phyloP scores from a whole-genome alignment of 2,329 filamentous ascomycete species.

The Talaromyces amestolkiae region DNA sequence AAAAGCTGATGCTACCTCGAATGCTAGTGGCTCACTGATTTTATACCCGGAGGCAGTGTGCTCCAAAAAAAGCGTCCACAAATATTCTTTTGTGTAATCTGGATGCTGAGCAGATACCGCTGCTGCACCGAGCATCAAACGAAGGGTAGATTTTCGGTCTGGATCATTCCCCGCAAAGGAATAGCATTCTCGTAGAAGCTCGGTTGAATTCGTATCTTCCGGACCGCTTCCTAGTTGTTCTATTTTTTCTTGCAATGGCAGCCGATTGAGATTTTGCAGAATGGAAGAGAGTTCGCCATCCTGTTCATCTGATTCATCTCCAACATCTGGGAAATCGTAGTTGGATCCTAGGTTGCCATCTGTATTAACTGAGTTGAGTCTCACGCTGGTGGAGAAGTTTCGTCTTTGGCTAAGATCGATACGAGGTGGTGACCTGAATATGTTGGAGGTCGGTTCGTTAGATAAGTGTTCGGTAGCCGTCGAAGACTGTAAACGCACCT shows the following conservation, averaged over 20 bases:
- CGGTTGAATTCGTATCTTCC: slow-evolving; percentile 40
- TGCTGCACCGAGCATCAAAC: slow-evolving; percentile 38
- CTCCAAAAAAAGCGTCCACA: slow-evolving; percentile 36
- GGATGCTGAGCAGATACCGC: slow-evolving; percentile 41
- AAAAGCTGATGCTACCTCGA: slow-evolving; percentile 38
- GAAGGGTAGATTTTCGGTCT: slow-evolving; percentile 29
- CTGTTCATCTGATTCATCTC: neutral
- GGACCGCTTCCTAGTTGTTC: slow-evolving; percentile 38
- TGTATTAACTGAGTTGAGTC: neutral
- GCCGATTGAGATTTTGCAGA: neutral
- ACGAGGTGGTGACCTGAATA: slow-evolving; percentile 22
- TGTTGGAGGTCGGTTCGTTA: slow-evolving; percentile 23
- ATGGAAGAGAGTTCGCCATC: neutral
- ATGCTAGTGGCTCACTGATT: slow-evolving; percentile 35
- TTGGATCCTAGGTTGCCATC: neutral
- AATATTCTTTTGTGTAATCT: slow-evolving; percentile 34
- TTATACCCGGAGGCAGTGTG: slow-evolving; percentile 35
- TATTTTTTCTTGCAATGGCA: slow-evolving; percentile 24
- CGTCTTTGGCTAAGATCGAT: slow-evolving; percentile 30
- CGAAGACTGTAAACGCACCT: slow-evolving; percentile 26
- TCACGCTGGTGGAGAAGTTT: slow-evolving; percentile 27
- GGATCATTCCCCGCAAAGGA: slow-evolving; percentile 30
- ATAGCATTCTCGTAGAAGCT: slow-evolving; percentile 45
- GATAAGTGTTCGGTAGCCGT: slow-evolving; percentile 24
- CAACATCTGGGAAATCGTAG: neutral